Evolutionary conservation across 345 rosid species (phyloP), one percentile per base, ranked within the genome.

Genomic region (Acer campestre): DNA sequence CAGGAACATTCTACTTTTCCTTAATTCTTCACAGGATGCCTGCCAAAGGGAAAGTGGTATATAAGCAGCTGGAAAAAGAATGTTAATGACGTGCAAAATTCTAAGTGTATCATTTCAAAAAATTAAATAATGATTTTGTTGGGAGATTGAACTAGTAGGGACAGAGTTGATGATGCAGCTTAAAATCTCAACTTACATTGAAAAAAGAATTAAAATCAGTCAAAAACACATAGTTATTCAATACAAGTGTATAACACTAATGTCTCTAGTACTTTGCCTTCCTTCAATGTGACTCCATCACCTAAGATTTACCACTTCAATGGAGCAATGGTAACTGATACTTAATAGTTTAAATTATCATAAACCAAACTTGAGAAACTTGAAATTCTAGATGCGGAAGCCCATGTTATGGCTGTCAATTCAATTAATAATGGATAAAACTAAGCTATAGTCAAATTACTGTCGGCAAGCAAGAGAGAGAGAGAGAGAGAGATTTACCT

Each of bases 1-100:
- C 69, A 91, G 73, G 83, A 96, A 94, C 93, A 92, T 87, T 73
- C 90, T 82, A 75, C 97, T 96, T 79, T 82, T 96, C 86, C 75
- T 89, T 69, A 96, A 80, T 80, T 96, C 98, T 49, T 82, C 90
- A 78, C 90, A 86, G 80, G 98, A 97, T 75, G 82, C 90, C 98
- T 94, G 90, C 23, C 25, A 71, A 78, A 12, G 51, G 13, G 25
- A 40, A 51, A 74, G 62, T 64, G 25, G 55, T 7, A 10, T 61
- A 56, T 78, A 61, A 58, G 80, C 38, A 74, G 69, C 23, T 29
- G 13, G 53, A 77, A 84, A 76, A 74, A 70, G 53, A 48, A 68
- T 38, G 0, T 18, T n/a, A 25, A 61, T 38, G 23, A 48, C 20
- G 29, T 29, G 25, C 40, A 56, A 56, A 65, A 27, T 35, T 27